A percentile compares a stretch with the other conserved stretches of the same genome.
Evolutionary conservation across 2,329 filamentous ascomycete species (phyloP).

Genomic region (Cladophialophora bantiana): DNA sequence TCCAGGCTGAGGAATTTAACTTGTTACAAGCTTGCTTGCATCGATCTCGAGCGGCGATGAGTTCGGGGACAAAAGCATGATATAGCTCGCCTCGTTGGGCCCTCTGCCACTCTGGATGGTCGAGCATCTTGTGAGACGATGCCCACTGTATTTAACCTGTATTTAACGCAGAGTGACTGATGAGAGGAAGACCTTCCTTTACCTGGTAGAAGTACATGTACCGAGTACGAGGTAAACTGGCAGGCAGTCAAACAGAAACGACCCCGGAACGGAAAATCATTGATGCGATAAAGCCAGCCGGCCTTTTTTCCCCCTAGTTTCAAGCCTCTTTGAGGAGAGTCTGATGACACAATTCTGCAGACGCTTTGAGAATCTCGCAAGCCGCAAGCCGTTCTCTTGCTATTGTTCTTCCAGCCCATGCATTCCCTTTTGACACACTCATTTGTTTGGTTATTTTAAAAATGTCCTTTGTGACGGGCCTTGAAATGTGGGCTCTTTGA

Average conservation of each 20-base stretch:
- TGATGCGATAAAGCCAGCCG: background rate
- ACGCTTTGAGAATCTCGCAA: background rate
- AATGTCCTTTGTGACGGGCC: background rate
- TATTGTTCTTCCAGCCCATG: constrained; percentile 17
- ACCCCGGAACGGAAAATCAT: background rate
- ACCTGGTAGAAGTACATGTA: too few species aligned
- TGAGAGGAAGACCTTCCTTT: too few species aligned
- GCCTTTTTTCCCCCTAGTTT: background rate
- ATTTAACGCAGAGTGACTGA: background rate
- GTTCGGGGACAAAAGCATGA: constrained; percentile 73
- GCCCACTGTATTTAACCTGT: background rate
- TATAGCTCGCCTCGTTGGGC: constrained; percentile 77
- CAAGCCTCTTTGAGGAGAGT: background rate
- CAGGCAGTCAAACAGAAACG: background rate
- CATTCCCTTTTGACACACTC: constrained; percentile 14
- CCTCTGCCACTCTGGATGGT: constrained; percentile 44
- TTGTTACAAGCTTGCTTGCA: constrained; percentile 67
- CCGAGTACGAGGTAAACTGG: background rate
- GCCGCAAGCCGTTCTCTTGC: background rate
- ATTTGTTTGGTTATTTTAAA: background rate
- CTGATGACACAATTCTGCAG: constrained; percentile 5
- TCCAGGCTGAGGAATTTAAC: constrained; percentile 70
- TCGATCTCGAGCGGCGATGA: constrained; percentile 68
- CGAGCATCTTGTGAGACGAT: background rate
- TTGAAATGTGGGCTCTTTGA: background rate